A percentile compares a stretch with the other conserved stretches of the same genome.
These are phyloP conservation scores for Penicillium salamii DNA, from an alignment of 495 filamentous ascomycete species.

Conservation along the genomic window DNA sequence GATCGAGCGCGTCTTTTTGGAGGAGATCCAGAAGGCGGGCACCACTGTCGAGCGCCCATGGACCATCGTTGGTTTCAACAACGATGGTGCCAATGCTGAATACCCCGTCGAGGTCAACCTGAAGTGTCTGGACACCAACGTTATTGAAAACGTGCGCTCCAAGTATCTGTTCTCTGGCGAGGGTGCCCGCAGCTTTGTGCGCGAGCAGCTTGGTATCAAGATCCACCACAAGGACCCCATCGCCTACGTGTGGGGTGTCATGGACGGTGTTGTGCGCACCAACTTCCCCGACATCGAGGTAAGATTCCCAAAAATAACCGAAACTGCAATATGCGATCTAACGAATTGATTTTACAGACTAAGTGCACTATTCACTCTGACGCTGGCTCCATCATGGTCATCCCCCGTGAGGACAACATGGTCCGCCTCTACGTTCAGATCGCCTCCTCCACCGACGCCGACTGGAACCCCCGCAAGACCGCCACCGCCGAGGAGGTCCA, in stretches of 20 bases:
- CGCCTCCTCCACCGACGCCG: slow-evolving; percentile 57
- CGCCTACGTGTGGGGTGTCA: slow-evolving; percentile 74
- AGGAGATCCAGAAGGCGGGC: slow-evolving; percentile 59
- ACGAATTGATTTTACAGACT: slow-evolving; percentile 57
- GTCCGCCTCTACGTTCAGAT: slow-evolving; percentile 78
- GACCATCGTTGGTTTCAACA: slow-evolving; percentile 60
- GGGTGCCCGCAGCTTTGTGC: slow-evolving; percentile 61
- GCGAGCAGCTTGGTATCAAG: slow-evolving; percentile 56
- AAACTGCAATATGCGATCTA: slow-evolving; percentile 5
- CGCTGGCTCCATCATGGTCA: slow-evolving; percentile 71
- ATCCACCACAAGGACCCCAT: slow-evolving; percentile 64
- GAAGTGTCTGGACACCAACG: slow-evolving; percentile 70
- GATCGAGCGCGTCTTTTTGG: slow-evolving; percentile 63
- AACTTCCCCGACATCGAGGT: slow-evolving; percentile 82
- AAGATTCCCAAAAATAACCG: slow-evolving; percentile 8
- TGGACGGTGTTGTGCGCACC: slow-evolving; percentile 77
- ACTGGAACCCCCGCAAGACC: slow-evolving; percentile 52
- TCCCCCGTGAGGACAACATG: slow-evolving; percentile 76
- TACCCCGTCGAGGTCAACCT: slow-evolving; percentile 68
- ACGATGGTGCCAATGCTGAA: slow-evolving; percentile 50
- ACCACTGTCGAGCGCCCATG: slow-evolving; percentile 58
- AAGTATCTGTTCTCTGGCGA: slow-evolving; percentile 68
- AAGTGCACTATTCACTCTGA: slow-evolving; percentile 79
- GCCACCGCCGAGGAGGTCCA: slow-evolving; percentile 61
- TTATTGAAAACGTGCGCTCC: slow-evolving; percentile 58